A percentile compares a stretch with the other conserved stretches of the same genome.
phyloP scores from a whole-genome alignment of 345 rosid genomes.

The Excoecaria agallocha region DNA sequence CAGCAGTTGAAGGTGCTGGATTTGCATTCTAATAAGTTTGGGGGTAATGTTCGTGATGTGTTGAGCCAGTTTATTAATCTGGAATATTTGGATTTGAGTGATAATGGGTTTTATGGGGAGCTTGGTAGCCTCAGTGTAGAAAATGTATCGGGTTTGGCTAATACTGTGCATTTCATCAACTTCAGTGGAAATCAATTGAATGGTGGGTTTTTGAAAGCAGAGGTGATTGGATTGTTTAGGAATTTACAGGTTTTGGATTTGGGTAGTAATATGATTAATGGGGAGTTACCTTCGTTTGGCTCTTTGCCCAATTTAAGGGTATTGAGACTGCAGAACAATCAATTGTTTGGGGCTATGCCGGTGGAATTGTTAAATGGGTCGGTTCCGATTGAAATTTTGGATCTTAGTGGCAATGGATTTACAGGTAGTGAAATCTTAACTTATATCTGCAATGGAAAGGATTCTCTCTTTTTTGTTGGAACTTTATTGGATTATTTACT shows the following conservation, averaged over 20 bases:
- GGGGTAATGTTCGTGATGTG: conserved; percentile 57
- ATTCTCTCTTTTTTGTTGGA: background rate
- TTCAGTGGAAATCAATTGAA: conserved; percentile 60
- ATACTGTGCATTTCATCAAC: conserved; percentile 60
- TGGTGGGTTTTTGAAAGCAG: conserved; percentile 51
- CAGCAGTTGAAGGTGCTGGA: conserved; percentile 76
- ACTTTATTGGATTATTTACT: conserved; percentile 4
- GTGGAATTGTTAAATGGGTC: conserved; percentile 55
- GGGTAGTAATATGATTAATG: conserved; percentile 47
- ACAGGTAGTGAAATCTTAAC: conserved; percentile 51
- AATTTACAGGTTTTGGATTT: conserved; percentile 70
- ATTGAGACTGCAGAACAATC: conserved; percentile 62
- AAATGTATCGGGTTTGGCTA: conserved; percentile 66
- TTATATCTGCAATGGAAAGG: background rate
- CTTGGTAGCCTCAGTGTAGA: conserved; percentile 33
- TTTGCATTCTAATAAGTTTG: conserved; percentile 54
- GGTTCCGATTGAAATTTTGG: conserved; percentile 61
- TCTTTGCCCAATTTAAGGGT: conserved; percentile 49
- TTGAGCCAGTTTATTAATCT: conserved; percentile 60
- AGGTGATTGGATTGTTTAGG: conserved; percentile 55
- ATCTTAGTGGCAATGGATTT: conserved; percentile 85
- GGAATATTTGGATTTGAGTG: conserved; percentile 81
- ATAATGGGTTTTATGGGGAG: conserved; percentile 58
- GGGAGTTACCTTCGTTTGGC: conserved; percentile 64
- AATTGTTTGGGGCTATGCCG: conserved; percentile 59